These are phyloP conservation scores for Huiozyma sinensis DNA, from an alignment of 805 yeast species.

Conservation along the genomic window DNA sequence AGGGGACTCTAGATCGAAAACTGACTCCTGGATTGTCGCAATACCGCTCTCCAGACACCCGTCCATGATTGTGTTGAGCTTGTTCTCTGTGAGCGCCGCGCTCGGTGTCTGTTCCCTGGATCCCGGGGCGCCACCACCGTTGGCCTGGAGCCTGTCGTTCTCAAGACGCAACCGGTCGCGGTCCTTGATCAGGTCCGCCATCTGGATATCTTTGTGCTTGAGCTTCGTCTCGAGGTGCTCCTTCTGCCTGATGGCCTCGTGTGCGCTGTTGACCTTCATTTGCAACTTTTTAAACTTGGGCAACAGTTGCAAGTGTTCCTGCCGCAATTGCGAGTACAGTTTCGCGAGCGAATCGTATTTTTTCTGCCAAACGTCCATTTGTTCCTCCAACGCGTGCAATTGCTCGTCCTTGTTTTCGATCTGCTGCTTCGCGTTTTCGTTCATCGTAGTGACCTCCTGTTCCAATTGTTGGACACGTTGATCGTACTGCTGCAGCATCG, in stretches of 20 bases:
- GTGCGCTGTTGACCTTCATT: conserved; percentile 80
- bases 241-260: conserved; percentile 76
- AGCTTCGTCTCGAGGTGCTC: conserved; percentile 75
- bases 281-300: conserved; percentile 71
- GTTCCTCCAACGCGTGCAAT: conserved; percentile 57
- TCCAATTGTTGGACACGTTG: conserved; percentile 74
- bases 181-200: conserved; percentile 81
- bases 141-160: conserved; percentile 34
- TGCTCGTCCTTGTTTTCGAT: conserved; percentile 68
- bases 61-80: conserved; percentile 50
- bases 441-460: conserved; percentile 50
- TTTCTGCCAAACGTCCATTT: conserved; percentile 64
- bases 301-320: conserved; percentile 75
- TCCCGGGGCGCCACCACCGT: too few relatives aligned
- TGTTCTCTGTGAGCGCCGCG: conserved; percentile 28
- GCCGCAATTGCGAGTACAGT: conserved; percentile 80
- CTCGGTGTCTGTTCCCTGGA: not conserved
- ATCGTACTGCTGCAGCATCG: conserved; percentile 78
- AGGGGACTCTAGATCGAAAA: conserved; percentile 63
- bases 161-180: conserved; percentile 83
- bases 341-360: conserved; percentile 87
- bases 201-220: conserved; percentile 74
- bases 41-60: conserved; percentile 60
- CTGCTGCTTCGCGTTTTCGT: conserved; percentile 60
- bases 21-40: conserved; percentile 60